These are phyloP conservation scores for Pleurotus sapidus DNA, from an alignment of 768 basidiomycete genomes.

Conservation along the genomic window DNA sequence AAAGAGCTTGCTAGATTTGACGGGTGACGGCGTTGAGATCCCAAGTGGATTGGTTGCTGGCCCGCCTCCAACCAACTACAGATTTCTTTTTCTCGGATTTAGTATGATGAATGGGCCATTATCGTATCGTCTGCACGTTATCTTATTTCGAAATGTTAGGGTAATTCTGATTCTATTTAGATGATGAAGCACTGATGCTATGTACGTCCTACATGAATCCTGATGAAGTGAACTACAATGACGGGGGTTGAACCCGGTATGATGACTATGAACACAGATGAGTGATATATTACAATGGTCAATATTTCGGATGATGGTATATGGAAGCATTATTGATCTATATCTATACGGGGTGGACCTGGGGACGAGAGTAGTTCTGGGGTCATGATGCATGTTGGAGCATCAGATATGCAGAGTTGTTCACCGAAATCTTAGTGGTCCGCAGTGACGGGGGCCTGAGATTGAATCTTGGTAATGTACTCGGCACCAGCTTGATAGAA, in stretches of 20 bases:
- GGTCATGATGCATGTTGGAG: conserved; percentile 9
- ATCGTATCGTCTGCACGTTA: too few species aligned
- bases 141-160: too few species aligned
- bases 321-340: background rate
- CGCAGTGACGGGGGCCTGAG: conserved; percentile 17
- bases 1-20: conserved; percentile 54
- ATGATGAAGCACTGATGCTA: too few species aligned
- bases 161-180: too few species aligned
- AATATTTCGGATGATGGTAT: conserved; percentile 16
- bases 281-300: conserved; percentile 24
- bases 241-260: conserved; percentile 89
- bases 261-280: conserved; percentile 27
- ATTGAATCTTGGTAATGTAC: conserved; percentile 39
- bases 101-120: conserved; percentile 10
- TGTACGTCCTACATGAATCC: too few species aligned
- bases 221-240: conserved; percentile 19
- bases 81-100: conserved; percentile 87
- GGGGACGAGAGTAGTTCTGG: background rate
- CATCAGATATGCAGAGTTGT: background rate
- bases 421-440: background rate
- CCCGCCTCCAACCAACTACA: conserved; percentile 70
- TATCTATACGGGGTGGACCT: conserved; percentile 10
- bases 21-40: conserved; percentile 87
- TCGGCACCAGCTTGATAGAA: conserved; percentile 78
- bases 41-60: conserved; percentile 78